These are phyloP conservation scores for Fragaria vesca DNA, from an alignment of 306 rosid species.

Conservation along the genomic window DNA sequence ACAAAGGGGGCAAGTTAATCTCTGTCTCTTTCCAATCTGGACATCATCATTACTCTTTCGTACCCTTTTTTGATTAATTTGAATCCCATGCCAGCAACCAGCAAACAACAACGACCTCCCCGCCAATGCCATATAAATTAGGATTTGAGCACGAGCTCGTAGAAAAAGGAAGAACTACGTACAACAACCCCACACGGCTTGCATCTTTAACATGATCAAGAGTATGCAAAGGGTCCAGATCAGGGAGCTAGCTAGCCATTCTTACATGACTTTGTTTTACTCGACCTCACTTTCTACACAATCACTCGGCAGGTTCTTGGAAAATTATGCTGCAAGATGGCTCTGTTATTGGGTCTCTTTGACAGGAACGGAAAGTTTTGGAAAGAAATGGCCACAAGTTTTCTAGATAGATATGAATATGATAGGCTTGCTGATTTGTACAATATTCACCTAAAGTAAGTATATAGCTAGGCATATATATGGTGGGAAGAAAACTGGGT, in stretches of 20 bases:
- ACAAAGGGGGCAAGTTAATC: neutral
- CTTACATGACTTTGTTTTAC: neutral
- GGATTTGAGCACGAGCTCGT: neutral
- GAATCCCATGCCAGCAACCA: neutral
- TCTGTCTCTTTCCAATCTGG: neutral
- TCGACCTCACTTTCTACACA: conserved; percentile 21
- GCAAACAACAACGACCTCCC: neutral
- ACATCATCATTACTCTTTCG: neutral
- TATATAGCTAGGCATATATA: too few species aligned
- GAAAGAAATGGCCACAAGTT: neutral
- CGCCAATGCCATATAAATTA: neutral
- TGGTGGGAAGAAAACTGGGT: neutral
- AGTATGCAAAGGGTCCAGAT: neutral
- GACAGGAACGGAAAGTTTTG: neutral
- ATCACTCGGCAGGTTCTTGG: conserved; percentile 33
- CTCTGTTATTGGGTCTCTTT: too few species aligned
- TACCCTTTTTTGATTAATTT: neutral
- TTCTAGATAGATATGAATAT: too few species aligned
- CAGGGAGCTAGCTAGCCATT: neutral
- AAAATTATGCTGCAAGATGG: neutral
- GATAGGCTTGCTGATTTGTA: neutral
- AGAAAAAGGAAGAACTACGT: neutral
- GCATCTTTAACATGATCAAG: neutral
- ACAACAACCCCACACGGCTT: conserved; percentile 16
- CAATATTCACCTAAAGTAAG: too few species aligned